phyloP scores from a whole-genome alignment of 2,329 filamentous ascomycete species.

The Aspergillus sojae region DNA sequence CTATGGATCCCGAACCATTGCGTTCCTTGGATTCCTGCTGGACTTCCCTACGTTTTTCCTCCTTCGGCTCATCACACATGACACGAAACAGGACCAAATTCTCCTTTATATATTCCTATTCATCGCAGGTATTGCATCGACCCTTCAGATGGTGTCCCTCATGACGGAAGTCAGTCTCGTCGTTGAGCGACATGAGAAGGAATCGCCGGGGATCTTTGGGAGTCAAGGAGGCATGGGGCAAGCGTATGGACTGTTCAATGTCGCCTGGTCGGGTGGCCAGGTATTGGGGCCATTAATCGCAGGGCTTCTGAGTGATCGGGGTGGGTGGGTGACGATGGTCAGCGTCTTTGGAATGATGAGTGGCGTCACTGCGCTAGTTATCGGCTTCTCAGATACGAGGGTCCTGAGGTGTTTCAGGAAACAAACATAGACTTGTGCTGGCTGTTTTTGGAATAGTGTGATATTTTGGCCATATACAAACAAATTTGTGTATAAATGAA shows the following conservation, averaged over 20 bases:
- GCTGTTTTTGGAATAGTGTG: neutral
- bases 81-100: conserved; percentile 62
- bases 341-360: conserved; percentile 54
- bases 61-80: conserved; percentile 63
- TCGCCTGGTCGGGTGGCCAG: conserved; percentile 55
- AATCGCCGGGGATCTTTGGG: conserved; percentile 54
- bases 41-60: conserved; percentile 64
- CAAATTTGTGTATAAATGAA: neutral
- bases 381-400: conserved; percentile 10
- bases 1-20: conserved; percentile 65
- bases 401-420: conserved; percentile 25
- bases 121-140: conserved; percentile 60
- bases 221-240: conserved; percentile 60
- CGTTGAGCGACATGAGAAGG: conserved; percentile 57
- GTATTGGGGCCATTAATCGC: conserved; percentile 56
- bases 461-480: neutral
- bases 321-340: conserved; percentile 58
- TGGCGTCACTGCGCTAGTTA: conserved; percentile 52
- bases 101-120: conserved; percentile 65
- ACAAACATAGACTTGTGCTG: neutral
- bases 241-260: conserved; percentile 60
- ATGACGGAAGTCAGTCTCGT: conserved; percentile 70
- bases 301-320: conserved; percentile 48
- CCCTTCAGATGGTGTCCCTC: conserved; percentile 62
- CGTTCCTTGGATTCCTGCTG: conserved; percentile 57